Base-by-base conservation (phyloP, 1,284 basidiomycete genomes). In the Tilletia setariae region DNA sequence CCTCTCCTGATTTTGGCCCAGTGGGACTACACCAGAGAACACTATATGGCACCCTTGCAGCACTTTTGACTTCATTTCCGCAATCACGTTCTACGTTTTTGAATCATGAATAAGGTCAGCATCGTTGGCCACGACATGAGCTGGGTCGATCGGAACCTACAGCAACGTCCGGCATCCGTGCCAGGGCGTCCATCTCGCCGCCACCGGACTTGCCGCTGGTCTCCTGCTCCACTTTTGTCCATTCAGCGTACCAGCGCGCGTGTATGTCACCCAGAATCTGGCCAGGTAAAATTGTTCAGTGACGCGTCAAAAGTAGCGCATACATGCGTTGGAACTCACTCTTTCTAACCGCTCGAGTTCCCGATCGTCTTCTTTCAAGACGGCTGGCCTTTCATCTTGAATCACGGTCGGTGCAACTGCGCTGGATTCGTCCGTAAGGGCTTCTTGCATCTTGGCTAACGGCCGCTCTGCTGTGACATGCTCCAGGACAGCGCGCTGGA, bases 1-100 rank as follows among this genome's bases (percentile, higher is more conserved):
- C 83, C 74, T 85, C 79, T 93, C 90, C 32, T 92, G 90, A 70
- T 85, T 85, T 8, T 88, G 88, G 72, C 93, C 90, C 28, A 94
- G 87, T 1, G 95, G 94, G 68, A 98, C 94, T 56, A 98, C 89
- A 65, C 92, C 91, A 0, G 94, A 96, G 83, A 98, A 98, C 35
- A 94, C 86, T 30, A 98, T 87, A 76, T 90, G 88, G 56, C 90
- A 87, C 28, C 90, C 92, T 30, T 86, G 85, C 21, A 98, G 86
- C 0, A 92, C 90, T 69, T 88, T 86, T 25, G 86, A 81, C 71
- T 96, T 91, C 81, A 94, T 87, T 65, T 86, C 85, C 19, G 91
- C 90, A 68, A 98, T 94, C 68, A 98, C 94, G 68, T 84, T 84
- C 91, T 11, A 69, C 69, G 0, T 64, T 65, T 64, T 65, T 70